Evolutionary conservation across 1,284 basidiomycete species (phyloP).

Genomic region (Cystobasidium sp.): DNA sequence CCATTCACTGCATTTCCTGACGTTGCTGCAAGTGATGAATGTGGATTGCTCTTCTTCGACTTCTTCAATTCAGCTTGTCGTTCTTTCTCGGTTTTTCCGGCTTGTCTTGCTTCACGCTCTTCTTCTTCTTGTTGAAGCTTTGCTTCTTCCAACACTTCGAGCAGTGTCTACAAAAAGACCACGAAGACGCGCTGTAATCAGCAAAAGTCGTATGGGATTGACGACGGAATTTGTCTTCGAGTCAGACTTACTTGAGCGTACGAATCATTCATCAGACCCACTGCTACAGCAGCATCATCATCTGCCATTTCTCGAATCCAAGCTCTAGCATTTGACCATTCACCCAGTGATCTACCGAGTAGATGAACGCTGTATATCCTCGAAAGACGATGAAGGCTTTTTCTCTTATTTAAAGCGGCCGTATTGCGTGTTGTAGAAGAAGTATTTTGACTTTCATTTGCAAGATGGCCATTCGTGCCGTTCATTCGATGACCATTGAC

Average conservation of each 20-base stretch:
- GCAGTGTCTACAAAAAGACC: too few species aligned
- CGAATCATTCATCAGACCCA: slow-evolving; percentile 3
- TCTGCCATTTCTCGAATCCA: slow-evolving; percentile 27
- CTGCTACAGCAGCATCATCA: slow-evolving; percentile 17
- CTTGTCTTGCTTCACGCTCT: slow-evolving; percentile 5
- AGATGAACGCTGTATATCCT: slow-evolving; percentile 35
- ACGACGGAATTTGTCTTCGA: too few species aligned
- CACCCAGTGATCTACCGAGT: slow-evolving; percentile 25
- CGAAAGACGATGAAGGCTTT: slow-evolving; percentile 20
- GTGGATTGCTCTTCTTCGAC: not conserved
- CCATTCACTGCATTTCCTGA: slow-evolving; percentile 1
- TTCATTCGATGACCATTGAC: slow-evolving; percentile 1
- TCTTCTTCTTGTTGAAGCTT: slow-evolving; percentile 18
- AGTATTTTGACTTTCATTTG: not conserved
- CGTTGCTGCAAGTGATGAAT: not conserved
- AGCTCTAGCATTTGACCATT: slow-evolving; percentile 31
- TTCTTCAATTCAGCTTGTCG: slow-evolving; percentile 17
- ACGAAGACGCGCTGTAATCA: too few species aligned
- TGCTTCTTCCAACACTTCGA: slow-evolving; percentile 13
- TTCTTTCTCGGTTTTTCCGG: slow-evolving; percentile 18
- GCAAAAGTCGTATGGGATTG: too few species aligned
- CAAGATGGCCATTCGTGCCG: not conserved
- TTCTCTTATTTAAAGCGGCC: not conserved
- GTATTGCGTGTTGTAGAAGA: not conserved
- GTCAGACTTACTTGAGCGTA: slow-evolving; percentile 23